Conservation (phyloP, 768 basidiomycete species). For the Boletus rubroflammeus region DNA sequence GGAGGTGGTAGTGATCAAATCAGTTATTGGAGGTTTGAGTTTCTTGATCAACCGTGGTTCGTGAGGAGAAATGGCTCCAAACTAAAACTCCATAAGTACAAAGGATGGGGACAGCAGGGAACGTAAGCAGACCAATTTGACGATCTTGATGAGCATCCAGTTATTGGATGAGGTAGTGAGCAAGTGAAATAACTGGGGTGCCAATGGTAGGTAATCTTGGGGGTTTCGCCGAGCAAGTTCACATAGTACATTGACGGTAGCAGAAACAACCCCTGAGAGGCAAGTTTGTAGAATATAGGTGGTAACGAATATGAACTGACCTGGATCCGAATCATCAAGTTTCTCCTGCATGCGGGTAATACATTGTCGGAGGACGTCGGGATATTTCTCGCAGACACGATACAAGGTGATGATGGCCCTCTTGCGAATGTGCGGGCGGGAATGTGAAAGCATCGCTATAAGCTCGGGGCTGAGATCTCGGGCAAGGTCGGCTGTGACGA, state of each 20-base stretch:
- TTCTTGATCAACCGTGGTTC: slow-evolving; percentile 95
- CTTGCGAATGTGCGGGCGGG: slow-evolving; percentile 83
- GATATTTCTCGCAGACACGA: slow-evolving; percentile 77
- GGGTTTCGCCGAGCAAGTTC: slow-evolving; percentile 84
- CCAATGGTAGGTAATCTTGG: slow-evolving; percentile 75
- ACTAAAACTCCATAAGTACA: slow-evolving; percentile 45
- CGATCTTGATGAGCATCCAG: slow-evolving; percentile 99
- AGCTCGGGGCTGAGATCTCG: slow-evolving; percentile 86
- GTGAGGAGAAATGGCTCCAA: slow-evolving; percentile 86
- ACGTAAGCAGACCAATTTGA: slow-evolving; percentile 74
- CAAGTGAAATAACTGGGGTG: slow-evolving; percentile 90
- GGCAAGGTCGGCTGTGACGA: slow-evolving; percentile 85
- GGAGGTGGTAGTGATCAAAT: slow-evolving; percentile 91
- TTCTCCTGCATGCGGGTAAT: slow-evolving; percentile 73
- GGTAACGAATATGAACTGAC: slow-evolving; percentile 32
- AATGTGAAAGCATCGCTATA: slow-evolving; percentile 84
- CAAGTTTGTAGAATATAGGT: background rate
- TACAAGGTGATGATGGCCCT: slow-evolving; percentile 83
- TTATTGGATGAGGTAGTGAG: slow-evolving; percentile 94
- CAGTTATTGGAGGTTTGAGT: slow-evolving; percentile 88
- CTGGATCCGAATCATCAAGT: slow-evolving; percentile 72
- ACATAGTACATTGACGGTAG: slow-evolving; percentile 91
- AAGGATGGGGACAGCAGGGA: background rate
- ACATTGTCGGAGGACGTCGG: slow-evolving; percentile 66
- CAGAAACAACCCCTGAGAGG: slow-evolving; percentile 78